These are phyloP conservation scores for Termitomyces sp. DNA, from an alignment of 768 basidiomycete genomes.

Conservation along the genomic window DNA sequence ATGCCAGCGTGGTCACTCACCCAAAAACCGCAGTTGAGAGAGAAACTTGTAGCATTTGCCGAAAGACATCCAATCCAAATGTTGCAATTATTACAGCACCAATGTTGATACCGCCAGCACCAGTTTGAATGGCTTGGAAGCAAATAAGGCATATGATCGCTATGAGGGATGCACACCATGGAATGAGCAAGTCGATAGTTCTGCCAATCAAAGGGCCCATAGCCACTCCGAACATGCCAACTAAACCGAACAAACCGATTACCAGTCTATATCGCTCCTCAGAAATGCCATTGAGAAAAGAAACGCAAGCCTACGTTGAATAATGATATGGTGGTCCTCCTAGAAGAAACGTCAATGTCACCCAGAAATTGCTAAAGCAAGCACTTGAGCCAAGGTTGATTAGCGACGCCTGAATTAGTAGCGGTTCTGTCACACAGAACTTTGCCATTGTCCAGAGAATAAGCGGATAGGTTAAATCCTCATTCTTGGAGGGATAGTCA, in stretches of 20 bases:
- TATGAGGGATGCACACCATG: conserved; percentile 71
- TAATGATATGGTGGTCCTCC: conserved; percentile 73
- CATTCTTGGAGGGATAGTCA: conserved; percentile 78
- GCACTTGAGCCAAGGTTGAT: conserved; percentile 59
- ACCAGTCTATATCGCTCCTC: conserved; percentile 25
- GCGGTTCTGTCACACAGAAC: conserved; percentile 71
- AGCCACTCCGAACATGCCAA: conserved; percentile 68
- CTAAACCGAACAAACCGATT: conserved; percentile 71
- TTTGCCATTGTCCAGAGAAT: conserved; percentile 76
- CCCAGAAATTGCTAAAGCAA: conserved; percentile 59
- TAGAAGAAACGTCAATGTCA: conserved; percentile 77
- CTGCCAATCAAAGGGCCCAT: conserved; percentile 69
- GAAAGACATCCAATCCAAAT: conserved; percentile 65
- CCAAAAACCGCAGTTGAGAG: conserved; percentile 56
- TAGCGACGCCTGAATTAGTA: conserved; percentile 63
- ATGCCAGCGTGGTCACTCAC: conserved; percentile 21
- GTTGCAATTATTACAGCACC: conserved; percentile 65
- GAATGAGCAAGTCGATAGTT: conserved; percentile 62
- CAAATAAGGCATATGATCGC: conserved; percentile 40
- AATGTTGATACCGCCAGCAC: conserved; percentile 64
- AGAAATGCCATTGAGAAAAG: background rate
- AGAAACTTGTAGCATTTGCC: conserved; percentile 72
- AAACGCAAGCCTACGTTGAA: conserved; percentile 46
- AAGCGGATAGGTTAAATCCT: conserved; percentile 54
- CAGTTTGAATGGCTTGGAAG: conserved; percentile 61